Evolutionary conservation across 208 protist species (phyloP).

Genomic region (Acanthamoeba culbertsoni): DNA sequence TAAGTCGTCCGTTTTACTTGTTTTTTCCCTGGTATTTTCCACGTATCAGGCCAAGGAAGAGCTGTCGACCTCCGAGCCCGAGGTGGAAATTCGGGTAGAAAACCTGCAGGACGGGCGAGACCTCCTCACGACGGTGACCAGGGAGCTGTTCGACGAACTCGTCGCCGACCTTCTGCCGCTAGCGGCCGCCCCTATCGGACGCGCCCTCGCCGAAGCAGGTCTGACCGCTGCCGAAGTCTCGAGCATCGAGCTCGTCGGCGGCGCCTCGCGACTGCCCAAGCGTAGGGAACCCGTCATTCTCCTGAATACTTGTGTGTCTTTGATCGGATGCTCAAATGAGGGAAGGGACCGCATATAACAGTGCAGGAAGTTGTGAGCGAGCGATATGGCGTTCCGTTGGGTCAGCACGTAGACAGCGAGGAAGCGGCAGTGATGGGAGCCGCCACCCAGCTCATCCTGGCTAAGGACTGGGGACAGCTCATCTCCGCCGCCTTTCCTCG

Average conservation of each 20-base stretch:
- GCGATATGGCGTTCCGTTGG: neutral
- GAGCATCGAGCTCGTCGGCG: slow-evolving; percentile 25
- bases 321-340: neutral
- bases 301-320: neutral
- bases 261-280: neutral
- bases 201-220: neutral
- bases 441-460: neutral
- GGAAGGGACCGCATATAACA: neutral
- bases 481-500: neutral
- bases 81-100: neutral
- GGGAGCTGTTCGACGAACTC: neutral
- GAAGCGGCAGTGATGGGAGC: slow-evolving; percentile 15
- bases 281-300: neutral
- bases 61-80: neutral
- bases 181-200: neutral
- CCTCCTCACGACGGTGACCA: neutral
- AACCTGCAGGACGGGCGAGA: neutral
- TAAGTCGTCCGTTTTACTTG: no score
- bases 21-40: no score
- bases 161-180: neutral
- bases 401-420: slow-evolving; percentile 5
- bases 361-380: neutral
- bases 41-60: neutral
- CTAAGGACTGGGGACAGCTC: neutral
- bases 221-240: neutral